Conservation (phyloP, 192 early-diverging fungal genomes). For the Podila verticillata region DNA sequence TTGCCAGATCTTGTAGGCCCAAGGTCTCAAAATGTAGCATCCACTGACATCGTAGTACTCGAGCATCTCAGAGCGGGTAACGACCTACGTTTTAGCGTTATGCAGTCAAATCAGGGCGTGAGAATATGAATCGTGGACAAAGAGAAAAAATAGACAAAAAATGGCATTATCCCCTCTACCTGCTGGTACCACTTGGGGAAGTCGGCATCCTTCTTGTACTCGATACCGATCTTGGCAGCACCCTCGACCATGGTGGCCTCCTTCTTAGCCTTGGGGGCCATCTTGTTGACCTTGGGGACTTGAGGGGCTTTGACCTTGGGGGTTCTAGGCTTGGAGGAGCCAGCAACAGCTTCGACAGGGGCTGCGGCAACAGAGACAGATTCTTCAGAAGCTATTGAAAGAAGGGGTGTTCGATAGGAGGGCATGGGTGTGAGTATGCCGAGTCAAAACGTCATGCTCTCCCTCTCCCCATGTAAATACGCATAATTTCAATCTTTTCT, state of each 20-base stretch:
- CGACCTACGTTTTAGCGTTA: constrained; percentile 59
- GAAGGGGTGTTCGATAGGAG: too few relatives aligned
- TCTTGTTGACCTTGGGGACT: constrained; percentile 54
- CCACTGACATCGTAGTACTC: constrained; percentile 99
- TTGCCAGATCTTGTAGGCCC: constrained; percentile 97
- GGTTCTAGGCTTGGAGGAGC: constrained; percentile 62
- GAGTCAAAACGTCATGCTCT: too few relatives aligned
- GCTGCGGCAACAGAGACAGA: constrained; percentile 62
- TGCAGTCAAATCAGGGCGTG: neutral
- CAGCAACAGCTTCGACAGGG: constrained; percentile 60
- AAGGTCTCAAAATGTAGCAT: constrained; percentile 98
- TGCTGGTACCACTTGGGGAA: constrained; percentile 95
- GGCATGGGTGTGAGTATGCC: too few relatives aligned
- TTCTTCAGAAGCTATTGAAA: constrained; percentile 67
- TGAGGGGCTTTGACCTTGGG: constrained; percentile 54
- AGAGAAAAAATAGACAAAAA: neutral
- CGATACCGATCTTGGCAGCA: constrained; percentile 84
- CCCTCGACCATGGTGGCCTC: constrained; percentile 53
- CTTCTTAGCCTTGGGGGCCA: constrained; percentile 55
- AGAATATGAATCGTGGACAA: neutral
- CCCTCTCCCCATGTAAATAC: too few relatives aligned
- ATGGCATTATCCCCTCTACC: constrained; percentile 46
- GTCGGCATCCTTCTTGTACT: constrained; percentile 87
- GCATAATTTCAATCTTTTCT: too few relatives aligned
- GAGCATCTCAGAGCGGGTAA: constrained; percentile 95